Evolutionary conservation across 768 basidiomycete genomes (phyloP).

Genomic region (Boletus sp.): DNA sequence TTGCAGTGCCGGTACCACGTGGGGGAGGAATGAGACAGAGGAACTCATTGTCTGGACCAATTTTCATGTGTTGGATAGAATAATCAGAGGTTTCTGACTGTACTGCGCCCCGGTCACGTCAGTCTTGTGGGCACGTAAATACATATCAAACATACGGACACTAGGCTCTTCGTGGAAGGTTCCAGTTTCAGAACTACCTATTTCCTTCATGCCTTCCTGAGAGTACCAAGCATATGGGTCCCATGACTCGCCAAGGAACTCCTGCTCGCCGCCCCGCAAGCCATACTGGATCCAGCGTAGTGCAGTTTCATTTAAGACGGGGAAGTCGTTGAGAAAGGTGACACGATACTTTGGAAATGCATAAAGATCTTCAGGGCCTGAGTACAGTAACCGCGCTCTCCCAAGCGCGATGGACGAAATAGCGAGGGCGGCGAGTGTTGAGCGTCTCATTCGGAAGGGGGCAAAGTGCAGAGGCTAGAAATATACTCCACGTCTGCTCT

Average conservation of each 20-base stretch:
- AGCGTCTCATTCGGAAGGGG: constrained; percentile 17
- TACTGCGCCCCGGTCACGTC: constrained; percentile 15
- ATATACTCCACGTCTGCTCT: constrained; percentile 9
- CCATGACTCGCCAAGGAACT: constrained; percentile 74
- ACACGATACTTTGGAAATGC: constrained; percentile 84
- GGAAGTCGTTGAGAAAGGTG: constrained; percentile 75
- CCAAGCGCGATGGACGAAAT: constrained; percentile 13
- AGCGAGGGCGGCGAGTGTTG: constrained; percentile 13
- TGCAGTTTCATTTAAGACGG: constrained; percentile 70
- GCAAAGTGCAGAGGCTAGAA: not conserved
- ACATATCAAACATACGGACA: constrained; percentile 39
- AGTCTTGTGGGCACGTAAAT: constrained; percentile 10
- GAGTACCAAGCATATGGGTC: constrained; percentile 38
- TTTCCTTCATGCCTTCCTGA: constrained; percentile 50
- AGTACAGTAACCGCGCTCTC: constrained; percentile 49
- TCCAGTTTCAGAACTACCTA: constrained; percentile 52
- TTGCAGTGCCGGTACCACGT: constrained; percentile 40
- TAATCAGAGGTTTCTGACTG: constrained; percentile 36
- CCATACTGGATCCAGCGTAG: constrained; percentile 72
- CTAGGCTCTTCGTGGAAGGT: constrained; percentile 20
- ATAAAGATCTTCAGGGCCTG: constrained; percentile 75
- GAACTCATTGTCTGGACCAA: constrained; percentile 68
- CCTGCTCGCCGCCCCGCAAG: constrained; percentile 67
- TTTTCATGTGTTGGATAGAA: constrained; percentile 71
- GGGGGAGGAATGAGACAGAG: constrained; percentile 77